A percentile compares a stretch with the other conserved stretches of the same genome.
These are phyloP conservation scores for Chalciporus piperatus DNA, from an alignment of 768 basidiomycete genomes.

Conservation along the genomic window DNA sequence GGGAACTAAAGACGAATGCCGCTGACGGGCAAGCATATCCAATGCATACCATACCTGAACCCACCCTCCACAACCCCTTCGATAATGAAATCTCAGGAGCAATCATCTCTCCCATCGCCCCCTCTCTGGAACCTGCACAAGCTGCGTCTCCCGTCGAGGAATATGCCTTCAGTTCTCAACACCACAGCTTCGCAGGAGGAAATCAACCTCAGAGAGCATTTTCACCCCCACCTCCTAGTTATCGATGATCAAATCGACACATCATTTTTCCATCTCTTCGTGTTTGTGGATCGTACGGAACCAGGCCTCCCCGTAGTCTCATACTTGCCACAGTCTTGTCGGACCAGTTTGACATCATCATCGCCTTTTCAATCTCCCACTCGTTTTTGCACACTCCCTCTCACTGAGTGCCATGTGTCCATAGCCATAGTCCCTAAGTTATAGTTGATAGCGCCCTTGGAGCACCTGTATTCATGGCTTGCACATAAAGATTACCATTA, in stretches of 20 bases:
- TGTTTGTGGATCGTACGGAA: neutral
- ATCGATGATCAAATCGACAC: conserved; percentile 1
- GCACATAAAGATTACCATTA: neutral
- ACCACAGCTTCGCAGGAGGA: conserved; percentile 21
- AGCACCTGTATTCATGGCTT: conserved; percentile 3
- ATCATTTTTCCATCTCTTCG: neutral
- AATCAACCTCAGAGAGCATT: neutral
- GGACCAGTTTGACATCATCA: too few species aligned
- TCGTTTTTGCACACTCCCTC: conserved; percentile 8
- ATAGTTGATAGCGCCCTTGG: conserved; percentile 13
- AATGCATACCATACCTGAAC: conserved; percentile 19
- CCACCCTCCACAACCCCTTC: conserved; percentile 25
- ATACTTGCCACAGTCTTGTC: too few species aligned
- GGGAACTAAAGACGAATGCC: conserved; percentile 30
- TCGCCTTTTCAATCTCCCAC: neutral
- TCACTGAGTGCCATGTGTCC: neutral
- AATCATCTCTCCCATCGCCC: conserved; percentile 8
- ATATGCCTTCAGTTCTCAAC: conserved; percentile 26
- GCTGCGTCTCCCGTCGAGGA: conserved; percentile 9
- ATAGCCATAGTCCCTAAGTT: conserved; percentile 19
- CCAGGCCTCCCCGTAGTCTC: too few species aligned
- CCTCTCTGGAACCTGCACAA: conserved; percentile 6
- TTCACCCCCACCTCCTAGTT: conserved; percentile 24
- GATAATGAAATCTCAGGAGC: conserved; percentile 22
- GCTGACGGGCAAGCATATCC: conserved; percentile 25